Evolutionary conservation across 345 rosid genomes (phyloP).

Genomic region (Gossypium thurberi): DNA sequence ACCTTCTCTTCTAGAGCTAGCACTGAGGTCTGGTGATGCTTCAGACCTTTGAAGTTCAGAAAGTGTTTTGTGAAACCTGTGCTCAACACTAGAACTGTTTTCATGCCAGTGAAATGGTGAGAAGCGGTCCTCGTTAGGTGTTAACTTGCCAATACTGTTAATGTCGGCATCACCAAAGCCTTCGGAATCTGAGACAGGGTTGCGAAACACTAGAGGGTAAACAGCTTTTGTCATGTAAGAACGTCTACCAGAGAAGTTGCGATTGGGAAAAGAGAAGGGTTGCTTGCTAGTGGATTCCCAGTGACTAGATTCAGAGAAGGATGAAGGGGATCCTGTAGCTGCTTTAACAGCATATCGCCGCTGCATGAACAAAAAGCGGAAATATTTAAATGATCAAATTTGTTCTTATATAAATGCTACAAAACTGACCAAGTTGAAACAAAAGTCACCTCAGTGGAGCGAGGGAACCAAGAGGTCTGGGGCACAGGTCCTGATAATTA

Average conservation of each 20-base stretch:
- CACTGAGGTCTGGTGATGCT: conserved; percentile 48
- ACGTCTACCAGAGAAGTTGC: conserved; percentile 35
- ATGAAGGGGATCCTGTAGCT: conserved; percentile 42
- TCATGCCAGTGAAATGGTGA: conserved; percentile 50
- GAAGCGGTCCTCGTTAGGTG: conserved; percentile 37
- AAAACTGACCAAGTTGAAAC: neutral
- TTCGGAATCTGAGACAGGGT: conserved; percentile 72
- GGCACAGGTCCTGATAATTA: conserved; percentile 39
- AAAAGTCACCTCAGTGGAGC: conserved; percentile 44
- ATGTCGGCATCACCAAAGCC: conserved; percentile 34
- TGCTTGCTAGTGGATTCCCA: conserved; percentile 50
- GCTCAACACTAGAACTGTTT: conserved; percentile 28
- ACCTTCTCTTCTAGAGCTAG: conserved; percentile 68
- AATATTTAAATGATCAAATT: conserved; percentile 7
- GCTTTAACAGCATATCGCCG: conserved; percentile 31
- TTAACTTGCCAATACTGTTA: conserved; percentile 37
- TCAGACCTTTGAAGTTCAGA: conserved; percentile 42
- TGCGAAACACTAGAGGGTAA: conserved; percentile 62
- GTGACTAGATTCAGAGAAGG: conserved; percentile 41
- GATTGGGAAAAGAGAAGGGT: conserved; percentile 29
- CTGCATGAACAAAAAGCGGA: conserved; percentile 29
- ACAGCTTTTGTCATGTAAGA: conserved; percentile 59
- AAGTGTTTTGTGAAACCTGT: conserved; percentile 41
- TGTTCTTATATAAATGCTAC: conserved; percentile 1
- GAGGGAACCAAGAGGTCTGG: conserved; percentile 39